Evolutionary conservation across 2,329 filamentous ascomycete genomes (phyloP), one percentile per base, ranked within the genome.

Genomic region (Beauveria brongniartii): DNA sequence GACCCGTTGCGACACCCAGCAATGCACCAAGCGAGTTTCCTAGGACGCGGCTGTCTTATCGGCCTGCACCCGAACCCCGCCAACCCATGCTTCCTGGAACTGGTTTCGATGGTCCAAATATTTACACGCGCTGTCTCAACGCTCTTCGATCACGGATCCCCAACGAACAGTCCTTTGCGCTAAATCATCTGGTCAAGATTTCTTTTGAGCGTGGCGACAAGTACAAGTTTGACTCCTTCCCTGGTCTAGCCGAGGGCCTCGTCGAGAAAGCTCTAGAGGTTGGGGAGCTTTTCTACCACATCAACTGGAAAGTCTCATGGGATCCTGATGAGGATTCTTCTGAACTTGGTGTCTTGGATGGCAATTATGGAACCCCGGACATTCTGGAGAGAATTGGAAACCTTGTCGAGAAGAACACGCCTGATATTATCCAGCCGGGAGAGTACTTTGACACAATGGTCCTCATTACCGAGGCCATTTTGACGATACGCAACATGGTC

Each of bases 401-500:
- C 55, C 81, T 94, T 28, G 78, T 78, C 5, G 79, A 81, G 44
- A 83, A 80, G 63, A 71, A 86, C 24, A 77, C 87, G 18, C 78
- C 86, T 3, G 86, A 89, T 64, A 83, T 91, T 67, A 79, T 97
- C 28, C 84, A 92, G 64, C 84, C 91, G 0, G 84, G 85, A 34
- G 81, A 86, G 6, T 90, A 89, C 65, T 81, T 84, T 16, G 86
- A 92, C 64, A 79, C 82, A 47, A 79, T 97, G 63, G 83, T 89
- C 14, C 84, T 91, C 65, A 82, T 96, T 64, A 93, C 89, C 26
- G 92, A 97, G 73, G 92, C 94, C 2, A 87, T 89, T 22, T 78
- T 97, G 52, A 92, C 96, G 20, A 80, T 97, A 48, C 86, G 94
- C 56, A 99, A 99, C 72, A 97, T 99, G 92, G 88, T 92, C n/a